Percentiles rank a stretch among this genome's conserved stretches.
These are phyloP conservation scores for Colletotrichum incanum DNA, from an alignment of 2,329 filamentous ascomycete genomes.

Conservation along the genomic window DNA sequence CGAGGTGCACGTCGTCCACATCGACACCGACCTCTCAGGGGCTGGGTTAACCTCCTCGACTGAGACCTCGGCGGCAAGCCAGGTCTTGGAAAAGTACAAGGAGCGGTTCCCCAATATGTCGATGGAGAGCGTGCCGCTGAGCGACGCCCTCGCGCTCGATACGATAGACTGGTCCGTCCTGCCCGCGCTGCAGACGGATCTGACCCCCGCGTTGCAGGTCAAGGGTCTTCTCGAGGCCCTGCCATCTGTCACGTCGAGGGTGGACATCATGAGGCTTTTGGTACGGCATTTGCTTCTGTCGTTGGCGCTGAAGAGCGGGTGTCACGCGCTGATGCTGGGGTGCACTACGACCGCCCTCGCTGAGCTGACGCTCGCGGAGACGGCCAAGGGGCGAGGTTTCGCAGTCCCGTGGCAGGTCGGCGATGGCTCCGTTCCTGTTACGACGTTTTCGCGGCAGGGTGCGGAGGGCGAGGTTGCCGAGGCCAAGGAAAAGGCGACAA, in stretches of 20 bases:
- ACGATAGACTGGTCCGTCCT: slow-evolving; percentile 70
- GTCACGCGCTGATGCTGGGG: slow-evolving; percentile 83
- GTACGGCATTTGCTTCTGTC: slow-evolving; percentile 80
- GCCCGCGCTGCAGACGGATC: slow-evolving; percentile 46
- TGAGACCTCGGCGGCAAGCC: slow-evolving; percentile 53
- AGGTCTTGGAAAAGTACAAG: slow-evolving; percentile 68
- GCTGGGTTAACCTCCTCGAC: slow-evolving; percentile 18
- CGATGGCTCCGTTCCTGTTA: slow-evolving; percentile 72
- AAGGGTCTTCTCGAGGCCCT: slow-evolving; percentile 71
- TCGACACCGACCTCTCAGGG: slow-evolving; percentile 60
- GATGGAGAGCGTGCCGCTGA: slow-evolving; percentile 76
- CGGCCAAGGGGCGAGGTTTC: slow-evolving; percentile 91
- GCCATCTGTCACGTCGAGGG: slow-evolving; percentile 80
- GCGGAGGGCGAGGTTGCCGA: background rate
- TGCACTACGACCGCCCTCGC: slow-evolving; percentile 91
- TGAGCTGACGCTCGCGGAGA: slow-evolving; percentile 87
- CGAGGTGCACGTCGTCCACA: slow-evolving; percentile 74
- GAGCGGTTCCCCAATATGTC: slow-evolving; percentile 76
- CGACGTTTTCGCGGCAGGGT: slow-evolving; percentile 26
- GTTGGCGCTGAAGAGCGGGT: slow-evolving; percentile 72
- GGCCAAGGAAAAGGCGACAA: slow-evolving; percentile 45
- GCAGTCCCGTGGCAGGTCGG: slow-evolving; percentile 85
- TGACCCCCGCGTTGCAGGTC: slow-evolving; percentile 61
- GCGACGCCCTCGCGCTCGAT: slow-evolving; percentile 69
- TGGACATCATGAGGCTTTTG: slow-evolving; percentile 81